Base-by-base conservation (phyloP, 805 yeast genomes). In the Zygoascus flipseniorum region DNA sequence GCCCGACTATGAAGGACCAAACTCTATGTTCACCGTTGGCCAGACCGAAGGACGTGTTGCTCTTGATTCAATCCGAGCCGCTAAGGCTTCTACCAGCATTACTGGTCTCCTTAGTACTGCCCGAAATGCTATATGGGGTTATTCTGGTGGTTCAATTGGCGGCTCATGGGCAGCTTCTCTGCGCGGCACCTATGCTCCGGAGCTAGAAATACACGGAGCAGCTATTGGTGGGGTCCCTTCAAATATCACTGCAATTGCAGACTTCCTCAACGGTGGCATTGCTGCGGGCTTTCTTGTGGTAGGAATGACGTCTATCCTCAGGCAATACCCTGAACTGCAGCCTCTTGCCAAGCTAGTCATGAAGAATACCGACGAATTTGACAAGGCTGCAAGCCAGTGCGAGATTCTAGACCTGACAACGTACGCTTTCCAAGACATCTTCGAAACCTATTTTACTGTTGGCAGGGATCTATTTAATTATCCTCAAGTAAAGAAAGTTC, bases 21-120 rank as follows among this genome's bases (percentile, higher is more conserved):
- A 52, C 31, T n/a, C 52, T 37, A 50, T 58, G 4, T 58, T 56
- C 50, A 50, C 56, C 19, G 57, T 50, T 8, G 60, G 59, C 2
- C 41, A 53, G 28, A 51, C 51, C 8, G 60, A 59, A 14, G 70
- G 69, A 8, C 61, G 58, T 26, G 54, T 57, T 23, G 56, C 60
- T 2, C 63, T 66, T 11, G 69, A 66, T 52, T 57, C 67, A 1
- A 47, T 65, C 8, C 52, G 64, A 1, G 70, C 69, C 1, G 56
- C 58, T 4, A 43, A 53, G n/a, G 47, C 51, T 19, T 52, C 59
- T 8, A 18, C 37, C 2, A 32, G 44, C 48, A 19, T 51, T 16
- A 51, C 54, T 10, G 57, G 56, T 18, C 48, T 60, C 47, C 23
- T 23, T 16, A 48, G 44, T 41, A 51, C 35, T 43, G 52, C 61